Percentiles rank a stretch among this genome's conserved stretches.
phyloP scores from a whole-genome alignment of 305 asterid genomes.

The Solanum hybrid region DNA sequence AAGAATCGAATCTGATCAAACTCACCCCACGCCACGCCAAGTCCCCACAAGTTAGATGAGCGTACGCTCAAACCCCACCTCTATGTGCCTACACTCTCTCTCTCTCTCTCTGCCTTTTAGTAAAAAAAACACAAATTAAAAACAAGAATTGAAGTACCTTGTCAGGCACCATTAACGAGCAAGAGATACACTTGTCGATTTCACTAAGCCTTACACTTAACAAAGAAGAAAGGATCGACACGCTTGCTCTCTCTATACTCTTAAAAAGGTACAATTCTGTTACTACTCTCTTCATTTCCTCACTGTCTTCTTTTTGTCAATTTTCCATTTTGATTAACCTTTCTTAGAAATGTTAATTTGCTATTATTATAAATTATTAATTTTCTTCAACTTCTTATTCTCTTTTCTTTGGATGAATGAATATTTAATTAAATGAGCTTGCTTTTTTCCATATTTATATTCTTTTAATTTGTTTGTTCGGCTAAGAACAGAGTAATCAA shows the following conservation, averaged over 20 bases:
- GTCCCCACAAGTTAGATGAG: too few species aligned
- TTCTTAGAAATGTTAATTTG: background rate
- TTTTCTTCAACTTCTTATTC: background rate
- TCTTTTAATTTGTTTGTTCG: background rate
- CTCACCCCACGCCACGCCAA: too few species aligned
- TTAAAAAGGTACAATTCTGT: constrained; percentile 9
- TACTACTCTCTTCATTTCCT: background rate
- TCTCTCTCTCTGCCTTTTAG: background rate
- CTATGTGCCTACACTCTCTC: too few species aligned
- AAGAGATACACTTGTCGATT: constrained; percentile 12
- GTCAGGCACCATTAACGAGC: background rate
- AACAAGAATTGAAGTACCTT: background rate
- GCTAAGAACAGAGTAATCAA: background rate
- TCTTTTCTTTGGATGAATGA: background rate
- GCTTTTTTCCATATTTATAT: background rate
- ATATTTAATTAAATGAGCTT: background rate
- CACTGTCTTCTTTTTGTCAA: background rate
- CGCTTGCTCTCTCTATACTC: background rate
- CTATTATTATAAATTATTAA: background rate
- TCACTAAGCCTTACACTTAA: background rate
- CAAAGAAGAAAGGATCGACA: constrained; percentile 8
- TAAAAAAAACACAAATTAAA: background rate
- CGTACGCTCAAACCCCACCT: too few species aligned
- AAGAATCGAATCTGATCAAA: too few species aligned
- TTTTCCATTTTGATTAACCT: background rate